Conservation (phyloP, 2,329 filamentous ascomycete species). For the Cladosporium sp. region DNA sequence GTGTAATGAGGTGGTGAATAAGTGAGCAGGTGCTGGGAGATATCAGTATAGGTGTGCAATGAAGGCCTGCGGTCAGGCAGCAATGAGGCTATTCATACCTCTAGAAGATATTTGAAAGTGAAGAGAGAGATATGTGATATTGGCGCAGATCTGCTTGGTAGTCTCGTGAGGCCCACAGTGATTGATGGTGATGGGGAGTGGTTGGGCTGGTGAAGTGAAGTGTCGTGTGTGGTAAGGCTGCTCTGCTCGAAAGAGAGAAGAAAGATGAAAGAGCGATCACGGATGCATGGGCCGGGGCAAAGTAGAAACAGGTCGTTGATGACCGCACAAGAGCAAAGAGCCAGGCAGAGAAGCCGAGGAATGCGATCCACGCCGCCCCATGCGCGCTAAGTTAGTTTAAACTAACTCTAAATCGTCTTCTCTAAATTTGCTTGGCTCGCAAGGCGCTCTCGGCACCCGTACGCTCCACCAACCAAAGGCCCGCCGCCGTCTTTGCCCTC, state of each 20-base stretch:
- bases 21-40: background rate
- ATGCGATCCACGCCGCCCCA: slow-evolving; percentile 12
- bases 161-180: too few relatives aligned
- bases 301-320: slow-evolving; percentile 4
- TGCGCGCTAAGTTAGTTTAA: slow-evolving; percentile 12
- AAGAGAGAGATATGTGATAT: too few relatives aligned
- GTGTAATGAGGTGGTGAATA: background rate
- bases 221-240: too few relatives aligned
- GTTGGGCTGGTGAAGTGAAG: background rate
- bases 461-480: background rate
- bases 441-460: background rate
- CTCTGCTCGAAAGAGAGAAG: background rate
- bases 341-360: slow-evolving; percentile 7
- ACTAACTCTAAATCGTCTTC: slow-evolving; percentile 10
- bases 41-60: background rate
- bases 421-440: background rate
- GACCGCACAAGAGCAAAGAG: slow-evolving; percentile 6
- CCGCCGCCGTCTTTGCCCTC: background rate
- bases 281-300: background rate
- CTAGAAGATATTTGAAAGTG: too few relatives aligned
- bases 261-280: slow-evolving; percentile 4
- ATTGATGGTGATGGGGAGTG: too few relatives aligned
- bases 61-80: background rate
- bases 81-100: slow-evolving; percentile 4
- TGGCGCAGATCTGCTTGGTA: too few relatives aligned